Conservation (phyloP, 1,139 yeast genomes). For the Chernovozyma aurita region DNA sequence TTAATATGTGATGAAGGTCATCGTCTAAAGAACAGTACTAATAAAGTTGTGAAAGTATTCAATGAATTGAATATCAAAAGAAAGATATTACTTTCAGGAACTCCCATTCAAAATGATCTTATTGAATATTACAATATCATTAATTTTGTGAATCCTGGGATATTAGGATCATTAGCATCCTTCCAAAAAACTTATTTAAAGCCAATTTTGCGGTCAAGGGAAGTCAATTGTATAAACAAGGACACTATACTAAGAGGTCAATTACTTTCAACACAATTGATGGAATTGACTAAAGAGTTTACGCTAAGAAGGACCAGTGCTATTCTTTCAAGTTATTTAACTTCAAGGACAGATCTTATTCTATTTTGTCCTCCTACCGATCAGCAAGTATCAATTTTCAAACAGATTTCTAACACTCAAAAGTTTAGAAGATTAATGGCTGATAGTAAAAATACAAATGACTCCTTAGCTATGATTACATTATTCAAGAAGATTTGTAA, state of each 20-base stretch:
- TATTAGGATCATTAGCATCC: constrained; percentile 57
- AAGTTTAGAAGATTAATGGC: constrained; percentile 27
- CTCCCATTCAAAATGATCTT: constrained; percentile 93
- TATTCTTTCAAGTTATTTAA: constrained; percentile 62
- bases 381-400: constrained; percentile 55
- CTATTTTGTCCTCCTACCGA: constrained; percentile 73
- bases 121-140: constrained; percentile 77
- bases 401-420: constrained; percentile 42
- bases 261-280: constrained; percentile 56
- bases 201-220: constrained; percentile 75
- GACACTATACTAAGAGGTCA: constrained; percentile 53
- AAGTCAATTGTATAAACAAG: constrained; percentile 58
- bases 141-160: constrained; percentile 80
- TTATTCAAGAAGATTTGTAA: constrained; percentile 79
- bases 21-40: constrained; percentile 65
- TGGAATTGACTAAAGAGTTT: constrained; percentile 59
- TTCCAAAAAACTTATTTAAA: constrained; percentile 65
- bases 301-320: constrained; percentile 70
- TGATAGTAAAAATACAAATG: constrained; percentile 25
- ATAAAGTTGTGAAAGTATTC: constrained; percentile 65
- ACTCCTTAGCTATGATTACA: constrained; percentile 67
- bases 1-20: constrained; percentile 96
- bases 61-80: constrained; percentile 50
- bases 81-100: constrained; percentile 75
- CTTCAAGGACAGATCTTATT: constrained; percentile 75